These are phyloP conservation scores for Westerdykella aurantiaca DNA, from an alignment of 2,329 filamentous ascomycete species.

Conservation along the genomic window DNA sequence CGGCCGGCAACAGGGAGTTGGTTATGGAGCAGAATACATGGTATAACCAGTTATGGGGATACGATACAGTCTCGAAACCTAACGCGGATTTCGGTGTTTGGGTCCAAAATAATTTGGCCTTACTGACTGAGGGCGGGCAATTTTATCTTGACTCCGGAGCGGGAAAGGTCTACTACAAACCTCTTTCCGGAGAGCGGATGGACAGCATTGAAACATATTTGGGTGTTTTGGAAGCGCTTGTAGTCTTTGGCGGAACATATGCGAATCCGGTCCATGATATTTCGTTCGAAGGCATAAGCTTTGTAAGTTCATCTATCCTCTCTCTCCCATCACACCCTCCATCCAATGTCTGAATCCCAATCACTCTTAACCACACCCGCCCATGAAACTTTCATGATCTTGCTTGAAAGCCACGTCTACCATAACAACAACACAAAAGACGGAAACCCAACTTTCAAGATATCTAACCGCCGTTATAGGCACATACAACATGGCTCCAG, in stretches of 20 bases:
- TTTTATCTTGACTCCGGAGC: conserved; percentile 11
- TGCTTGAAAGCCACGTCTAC: no score
- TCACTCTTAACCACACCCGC: no score
- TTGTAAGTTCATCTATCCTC: conserved; percentile 5
- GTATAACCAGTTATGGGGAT: conserved; percentile 12
- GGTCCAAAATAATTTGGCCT: conserved; percentile 12
- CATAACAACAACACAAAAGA: no score
- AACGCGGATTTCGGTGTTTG: conserved; percentile 15
- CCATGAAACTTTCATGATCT: no score
- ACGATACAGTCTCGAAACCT: conserved; percentile 7
- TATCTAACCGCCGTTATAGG: conserved; percentile 4
- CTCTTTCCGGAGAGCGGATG: conserved; percentile 11
- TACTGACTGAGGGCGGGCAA: conserved; percentile 12
- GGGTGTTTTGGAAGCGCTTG: conserved; percentile 10
- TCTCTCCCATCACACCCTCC: neutral
- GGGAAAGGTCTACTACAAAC: conserved; percentile 13
- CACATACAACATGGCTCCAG: conserved; percentile 11
- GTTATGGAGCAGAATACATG: conserved; percentile 12
- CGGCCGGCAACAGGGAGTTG: conserved; percentile 7
- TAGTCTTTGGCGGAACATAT: conserved; percentile 10
- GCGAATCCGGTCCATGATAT: conserved; percentile 10
- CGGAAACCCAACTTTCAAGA: no score
- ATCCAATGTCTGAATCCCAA: neutral
- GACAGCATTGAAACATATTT: conserved; percentile 7
- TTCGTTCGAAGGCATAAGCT: conserved; percentile 7